phyloP scores from a whole-genome alignment of 164 flowering plant species.

The Aristolochia fimbriata region DNA sequence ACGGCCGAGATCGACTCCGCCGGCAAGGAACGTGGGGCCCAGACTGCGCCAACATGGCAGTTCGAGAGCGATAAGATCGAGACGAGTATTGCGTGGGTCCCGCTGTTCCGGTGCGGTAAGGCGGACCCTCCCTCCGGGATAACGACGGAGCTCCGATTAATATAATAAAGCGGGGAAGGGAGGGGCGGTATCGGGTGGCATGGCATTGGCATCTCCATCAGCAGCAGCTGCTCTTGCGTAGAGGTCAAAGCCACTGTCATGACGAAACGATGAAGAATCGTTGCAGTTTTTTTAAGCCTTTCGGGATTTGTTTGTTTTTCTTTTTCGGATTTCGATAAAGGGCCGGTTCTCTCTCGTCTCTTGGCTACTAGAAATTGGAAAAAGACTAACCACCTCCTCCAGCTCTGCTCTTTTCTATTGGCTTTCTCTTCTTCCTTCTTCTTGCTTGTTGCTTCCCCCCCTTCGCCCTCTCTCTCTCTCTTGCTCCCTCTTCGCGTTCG shows the following conservation, averaged over 20 bases:
- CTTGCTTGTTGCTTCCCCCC: too few species aligned
- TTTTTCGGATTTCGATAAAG: too few species aligned
- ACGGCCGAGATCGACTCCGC: not conserved
- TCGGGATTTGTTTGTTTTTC: too few species aligned
- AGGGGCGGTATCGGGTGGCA: not conserved
- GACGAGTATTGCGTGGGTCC: too few species aligned
- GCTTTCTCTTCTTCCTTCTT: not conserved
- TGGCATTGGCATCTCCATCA: not conserved
- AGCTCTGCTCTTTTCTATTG: not conserved
- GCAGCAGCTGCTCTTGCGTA: too few species aligned
- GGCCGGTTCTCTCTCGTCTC: too few species aligned
- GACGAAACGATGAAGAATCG: not conserved
- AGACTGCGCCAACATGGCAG: not conserved
- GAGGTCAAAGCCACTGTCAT: not conserved
- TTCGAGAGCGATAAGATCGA: too few species aligned
- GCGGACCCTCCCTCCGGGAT: too few species aligned
- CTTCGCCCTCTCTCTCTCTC: too few species aligned
- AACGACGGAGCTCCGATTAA: too few species aligned
- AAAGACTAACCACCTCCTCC: not conserved
- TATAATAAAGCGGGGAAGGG: not conserved
- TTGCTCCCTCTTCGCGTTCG: not conserved
- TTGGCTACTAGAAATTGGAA: not conserved
- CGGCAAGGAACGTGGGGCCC: not conserved
- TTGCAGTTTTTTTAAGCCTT: too few species aligned
- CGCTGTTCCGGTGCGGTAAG: too few species aligned